Evolutionary conservation across 176 grass and related monocot genomes (phyloP), one percentile per base, ranked within the genome.

Genomic region (Aechmea fasciata): DNA sequence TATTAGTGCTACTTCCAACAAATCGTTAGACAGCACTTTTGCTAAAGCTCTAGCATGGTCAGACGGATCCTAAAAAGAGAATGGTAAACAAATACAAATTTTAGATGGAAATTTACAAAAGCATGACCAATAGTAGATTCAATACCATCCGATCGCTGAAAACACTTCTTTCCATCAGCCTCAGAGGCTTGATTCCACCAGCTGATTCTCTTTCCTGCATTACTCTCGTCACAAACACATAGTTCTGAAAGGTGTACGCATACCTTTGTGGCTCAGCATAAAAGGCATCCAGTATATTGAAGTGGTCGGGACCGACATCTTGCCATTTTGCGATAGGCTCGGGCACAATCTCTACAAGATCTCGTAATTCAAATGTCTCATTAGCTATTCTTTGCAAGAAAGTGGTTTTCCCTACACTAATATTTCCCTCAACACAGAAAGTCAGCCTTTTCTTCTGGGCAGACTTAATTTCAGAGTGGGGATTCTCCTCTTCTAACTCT

Each of bases 171-270:
- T 99, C 95, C 95, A 99, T 94, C 71, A 99, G 71, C 82, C 95
- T 90, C 55, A 99, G 90, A 79, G 90, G 95, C 73, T 99, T 94
- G 65, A 90, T 85, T 69, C 87, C 90, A 77, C 63, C 80, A 75
- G 87, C 81, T 25, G 89, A 90, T 74, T 94, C 95, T 80, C 95
- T 94, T 83, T 99, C 95, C 82, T 99, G 95, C 95, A 99, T 90
- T 18, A 99, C 77, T 65, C 95, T 90, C 0, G 95, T 99, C 69
- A 94, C 87, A 80, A 99, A 99, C 13, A 99, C 95, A 68, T 99
- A 94, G 79, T 99, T 99, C 49, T 99, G 95, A 65, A 99, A 99
- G 10, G 95, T 99, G 67, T 99, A 99, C 41, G 90, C 95, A 75
- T 99, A 99, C 72, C 87, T 81, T n/a, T 90, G 65, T 81, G 95